Evolutionary conservation across 108 stramenopile species (phyloP).

Genomic region (Mediolabrus comicus): DNA sequence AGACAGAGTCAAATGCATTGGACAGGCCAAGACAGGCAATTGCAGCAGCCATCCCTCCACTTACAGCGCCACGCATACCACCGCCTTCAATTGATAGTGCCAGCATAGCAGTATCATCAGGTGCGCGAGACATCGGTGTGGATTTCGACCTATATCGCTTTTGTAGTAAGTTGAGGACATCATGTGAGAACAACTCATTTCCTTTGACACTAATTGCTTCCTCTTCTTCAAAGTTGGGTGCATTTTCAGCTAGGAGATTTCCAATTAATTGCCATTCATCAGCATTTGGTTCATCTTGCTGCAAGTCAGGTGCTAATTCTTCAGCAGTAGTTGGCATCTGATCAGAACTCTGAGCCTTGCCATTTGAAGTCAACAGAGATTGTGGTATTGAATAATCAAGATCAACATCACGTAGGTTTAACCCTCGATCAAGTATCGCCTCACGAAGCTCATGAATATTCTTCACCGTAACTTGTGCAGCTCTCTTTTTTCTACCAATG

Average conservation of each 20-base stretch:
- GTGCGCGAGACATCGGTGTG: constrained; percentile 53
- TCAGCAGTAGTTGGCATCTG: not conserved
- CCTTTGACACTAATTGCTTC: not conserved
- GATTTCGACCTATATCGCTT: constrained; percentile 51
- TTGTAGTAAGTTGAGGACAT: constrained; percentile 64
- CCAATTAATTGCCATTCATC: constrained; percentile 18
- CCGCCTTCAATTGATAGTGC: constrained; percentile 87
- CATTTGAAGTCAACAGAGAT: constrained; percentile 14
- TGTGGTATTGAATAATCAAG: constrained; percentile 31
- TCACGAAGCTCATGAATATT: constrained; percentile 58
- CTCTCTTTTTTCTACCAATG: constrained; percentile 14
- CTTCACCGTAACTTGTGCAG: constrained; percentile 20
- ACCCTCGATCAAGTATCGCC: constrained; percentile 54
- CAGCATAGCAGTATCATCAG: constrained; percentile 55
- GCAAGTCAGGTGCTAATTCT: not conserved
- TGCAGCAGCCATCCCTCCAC: constrained; percentile 81
- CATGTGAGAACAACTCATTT: constrained; percentile 41
- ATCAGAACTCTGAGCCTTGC: not conserved
- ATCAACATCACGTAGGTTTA: constrained; percentile 42
- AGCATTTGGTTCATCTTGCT: constrained; percentile 1
- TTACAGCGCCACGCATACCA: constrained; percentile 77
- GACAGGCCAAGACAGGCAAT: constrained; percentile 72
- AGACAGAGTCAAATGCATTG: constrained; percentile 72
- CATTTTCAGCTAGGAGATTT: constrained; percentile 14
- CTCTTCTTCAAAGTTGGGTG: not conserved